Base-by-base conservation (phyloP, 768 basidiomycete genomes). In the Asterophora lycoperdoides region DNA sequence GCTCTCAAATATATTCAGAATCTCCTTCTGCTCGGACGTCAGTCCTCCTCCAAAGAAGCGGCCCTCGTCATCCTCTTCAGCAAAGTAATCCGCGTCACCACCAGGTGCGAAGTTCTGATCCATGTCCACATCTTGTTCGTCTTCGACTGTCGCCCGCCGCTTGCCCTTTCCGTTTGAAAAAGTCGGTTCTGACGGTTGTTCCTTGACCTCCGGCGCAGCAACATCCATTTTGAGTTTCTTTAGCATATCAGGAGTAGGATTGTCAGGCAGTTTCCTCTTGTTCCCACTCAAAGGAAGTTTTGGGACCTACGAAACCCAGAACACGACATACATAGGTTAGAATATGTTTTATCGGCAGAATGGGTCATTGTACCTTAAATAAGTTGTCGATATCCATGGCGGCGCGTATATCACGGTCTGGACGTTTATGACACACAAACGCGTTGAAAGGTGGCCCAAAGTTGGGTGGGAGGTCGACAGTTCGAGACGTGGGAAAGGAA, bases 31-130 rank as follows among this genome's bases (percentile, higher is more conserved):
- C 62, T 93, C 87, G 33, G 75, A 78, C 1, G 92, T 94, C 52
- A 99, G 70, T 1, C 96, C 96, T 1, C 94, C 93, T 33, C 96
- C 96, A 60, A 85, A 95, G 68, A 95, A 94, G 9, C 93, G 76
- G 1, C 91, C 93, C 57, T 93, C 92, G 18, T 87, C 89, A 60
- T 94, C 93, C 66, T 94, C 93, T 58, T 95, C 94, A 4, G 64
- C 78, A 58, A 89, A 93, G 64, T 93, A 94, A 62, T 94, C 92
- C 0, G 89, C 87, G 55, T 95, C 93, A 18, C 84, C 84, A 8
- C 89, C 89, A 9, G 90, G 91, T 0, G 88, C 86, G 66, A 90
- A 91, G 52, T 76, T 71, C 1, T 60, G 68, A 40, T 66, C 69
- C 23, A 60, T 58, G 14, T 70, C 72, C 32, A 78, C 77, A 30